Evolutionary conservation across 768 basidiomycete species (phyloP), one percentile per base, ranked within the genome.

Genomic region (Panaeolus cyanescens): DNA sequence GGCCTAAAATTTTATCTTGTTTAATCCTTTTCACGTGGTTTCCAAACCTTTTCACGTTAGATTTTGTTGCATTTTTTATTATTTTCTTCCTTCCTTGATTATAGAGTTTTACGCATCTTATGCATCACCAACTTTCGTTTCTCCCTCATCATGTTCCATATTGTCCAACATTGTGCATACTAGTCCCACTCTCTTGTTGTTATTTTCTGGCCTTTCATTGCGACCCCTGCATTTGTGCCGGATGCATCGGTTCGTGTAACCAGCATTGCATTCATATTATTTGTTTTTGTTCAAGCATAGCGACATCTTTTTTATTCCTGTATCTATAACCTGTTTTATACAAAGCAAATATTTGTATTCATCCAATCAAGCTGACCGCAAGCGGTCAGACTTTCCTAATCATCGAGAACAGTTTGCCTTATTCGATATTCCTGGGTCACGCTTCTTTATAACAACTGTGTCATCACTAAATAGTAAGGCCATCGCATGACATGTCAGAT

Each of bases 1-100:
- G 8, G 28, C 9, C 28, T 50, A 28, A 28, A 50, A 30, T 4
- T 50, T 42, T 64, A 64, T 58, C 55, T 61, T 61, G 53, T 61
- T 64, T 61, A 22, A 50, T 25, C 30, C 25, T 28, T 28, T 28
- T 15, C 17, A 28, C 25, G 30, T 50, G 4, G 17, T 20, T 50
- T 28, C 15, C 12, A 22, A 50, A 25, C 22, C 30, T 50, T 28
- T 30, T 50, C 45, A 50, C 15, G 25, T 25, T 42, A 22, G 13
- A 17, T 39, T 20, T 42, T 34, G 33, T 42, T 42, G 40, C 25
- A 42, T 42, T 42, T 42, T 42, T 28, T 50, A 15, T 50, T 50
- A 50, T 50, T 50, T 28, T 15, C 5, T 13, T 50, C 25, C 15
- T 12, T 50, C 15, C 45, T 13, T 50, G 25, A 13, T 50, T 50